Conservation (phyloP, 2,329 filamentous ascomycete genomes). For the Nannizziopsis barbatae region DNA sequence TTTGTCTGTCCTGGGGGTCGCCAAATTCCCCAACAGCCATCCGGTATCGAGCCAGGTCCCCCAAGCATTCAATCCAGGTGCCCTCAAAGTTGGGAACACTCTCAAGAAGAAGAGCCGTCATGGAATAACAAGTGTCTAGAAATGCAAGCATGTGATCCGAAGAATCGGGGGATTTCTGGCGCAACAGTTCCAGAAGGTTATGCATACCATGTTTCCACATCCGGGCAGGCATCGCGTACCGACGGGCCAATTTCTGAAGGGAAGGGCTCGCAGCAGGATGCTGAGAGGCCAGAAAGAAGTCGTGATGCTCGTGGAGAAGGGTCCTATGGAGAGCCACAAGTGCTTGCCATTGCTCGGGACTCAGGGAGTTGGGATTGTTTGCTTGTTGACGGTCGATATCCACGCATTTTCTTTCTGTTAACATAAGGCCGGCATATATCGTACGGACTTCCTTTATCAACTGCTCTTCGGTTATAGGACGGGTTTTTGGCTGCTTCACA, state of each 20-base stretch:
- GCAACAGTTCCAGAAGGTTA: slow-evolving; percentile 64
- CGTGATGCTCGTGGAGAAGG: slow-evolving; percentile 68
- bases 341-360: slow-evolving; percentile 66
- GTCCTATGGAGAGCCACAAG: slow-evolving; percentile 73
- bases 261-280: slow-evolving; percentile 65
- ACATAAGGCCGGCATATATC: slow-evolving; percentile 65
- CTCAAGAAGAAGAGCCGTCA: slow-evolving; percentile 78
- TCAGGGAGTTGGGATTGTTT: slow-evolving; percentile 43
- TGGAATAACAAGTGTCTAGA: slow-evolving; percentile 78
- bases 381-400: no score
- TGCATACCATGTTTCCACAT: slow-evolving; percentile 96
- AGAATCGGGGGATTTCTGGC: slow-evolving; percentile 62
- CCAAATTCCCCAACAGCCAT: slow-evolving; percentile 88
- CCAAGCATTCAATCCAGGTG: slow-evolving; percentile 88
- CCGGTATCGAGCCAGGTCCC: slow-evolving; percentile 70
- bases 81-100: slow-evolving; percentile 72
- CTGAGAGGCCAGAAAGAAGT: slow-evolving; percentile 77
- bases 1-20: slow-evolving; percentile 61
- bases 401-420: slow-evolving; percentile 81
- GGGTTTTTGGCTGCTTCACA: slow-evolving; percentile 49
- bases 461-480: slow-evolving; percentile 64
- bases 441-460: slow-evolving; percentile 59
- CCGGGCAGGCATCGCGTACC: slow-evolving; percentile 81
- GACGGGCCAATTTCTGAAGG: slow-evolving; percentile 57
- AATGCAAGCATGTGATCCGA: slow-evolving; percentile 85